Percentiles rank a stretch among this genome's conserved stretches.
These are phyloP conservation scores for Leptographium lundbergii DNA, from an alignment of 2,329 filamentous ascomycete genomes.

Conservation along the genomic window DNA sequence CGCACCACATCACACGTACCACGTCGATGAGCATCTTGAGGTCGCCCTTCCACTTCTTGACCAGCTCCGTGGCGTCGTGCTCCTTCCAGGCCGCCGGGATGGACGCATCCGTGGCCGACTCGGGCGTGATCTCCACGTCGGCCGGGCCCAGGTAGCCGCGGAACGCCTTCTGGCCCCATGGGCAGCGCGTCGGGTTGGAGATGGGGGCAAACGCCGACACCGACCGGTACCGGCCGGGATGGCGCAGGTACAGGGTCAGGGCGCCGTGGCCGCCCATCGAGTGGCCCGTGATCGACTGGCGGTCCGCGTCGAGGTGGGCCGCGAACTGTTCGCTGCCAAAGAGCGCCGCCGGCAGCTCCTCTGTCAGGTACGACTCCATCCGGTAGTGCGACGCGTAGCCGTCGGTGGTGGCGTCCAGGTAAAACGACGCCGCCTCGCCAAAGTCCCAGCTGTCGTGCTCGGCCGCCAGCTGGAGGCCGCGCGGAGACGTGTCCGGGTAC, in stretches of 20 bases:
- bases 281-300: slow-evolving; percentile 82
- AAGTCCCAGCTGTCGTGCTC: slow-evolving; percentile 90
- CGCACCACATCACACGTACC: slow-evolving; percentile 28
- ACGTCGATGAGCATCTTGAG: slow-evolving; percentile 81
- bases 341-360: slow-evolving; percentile 69
- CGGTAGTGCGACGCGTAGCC: slow-evolving; percentile 72
- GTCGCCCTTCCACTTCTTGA: slow-evolving; percentile 57
- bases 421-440: slow-evolving; percentile 85
- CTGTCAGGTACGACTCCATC: slow-evolving; percentile 90
- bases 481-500: slow-evolving; percentile 89
- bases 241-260: slow-evolving; percentile 79
- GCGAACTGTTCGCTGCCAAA: slow-evolving; percentile 50
- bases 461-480: slow-evolving; percentile 66
- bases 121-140: slow-evolving; percentile 5
- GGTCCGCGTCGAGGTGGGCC: slow-evolving; percentile 50
- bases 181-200: slow-evolving; percentile 69
- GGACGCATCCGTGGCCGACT: slow-evolving; percentile 4
- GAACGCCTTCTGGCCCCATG: slow-evolving; percentile 96
- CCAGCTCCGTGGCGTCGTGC: slow-evolving; percentile 84
- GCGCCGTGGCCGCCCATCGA: slow-evolving; percentile 97
- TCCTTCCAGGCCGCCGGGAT: slow-evolving; percentile 62
- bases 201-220: slow-evolving; percentile 89
- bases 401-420: slow-evolving; percentile 74
- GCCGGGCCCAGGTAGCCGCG: slow-evolving; percentile 74
- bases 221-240: slow-evolving; percentile 79